Evolutionary conservation across 2,329 filamentous ascomycete species (phyloP), one percentile per base, ranked within the genome.

Genomic region (Colletotrichum navitas): DNA sequence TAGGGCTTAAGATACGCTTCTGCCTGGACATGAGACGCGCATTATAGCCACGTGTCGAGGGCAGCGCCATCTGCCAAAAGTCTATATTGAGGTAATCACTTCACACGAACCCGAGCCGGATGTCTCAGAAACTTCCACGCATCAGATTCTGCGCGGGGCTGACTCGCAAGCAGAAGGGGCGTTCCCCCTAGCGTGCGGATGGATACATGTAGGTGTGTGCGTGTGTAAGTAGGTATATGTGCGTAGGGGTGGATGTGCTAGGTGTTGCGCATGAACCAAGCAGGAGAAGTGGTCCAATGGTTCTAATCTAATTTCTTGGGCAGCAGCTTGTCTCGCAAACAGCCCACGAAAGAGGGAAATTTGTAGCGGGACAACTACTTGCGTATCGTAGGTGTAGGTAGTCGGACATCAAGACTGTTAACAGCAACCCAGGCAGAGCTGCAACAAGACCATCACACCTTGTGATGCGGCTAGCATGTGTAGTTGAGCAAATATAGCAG

Each of bases 41-140:
- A 68, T 52, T 54, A 52, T 47, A 58, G 52, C 68, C 68, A 71
- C 68, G 68, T 71, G 68, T 54, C 52, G 64, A 52, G 21, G 64
- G 36, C 64, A 63, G 52, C 43, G 58, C 34, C 59, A 51, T 47
- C 68, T 63, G 64, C 39, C 58, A 63, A 56, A 63, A 71, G 58
- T 34, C 45, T 68, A 69, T 41, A 54, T 63, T 59, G 58, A 68
- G 24, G 51, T 59, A 65, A 68, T 36, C 34, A 36, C 34, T 36
- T 71, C 43, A 68, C 65, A 59, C 52, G 49, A 63, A 63, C 52
- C 65, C 29, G 52, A 68, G 58, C 59, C 68, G 52, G 29, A 59
- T 54, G 59, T 71, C 68, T 68, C 64, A 63, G 68, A 71, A 45
- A 36, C 58, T 68, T 59, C 45, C 45, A 52, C 68, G 64, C 65